Evolutionary conservation across 768 basidiomycete species (phyloP).

Genomic region (Termitomyces sp.): DNA sequence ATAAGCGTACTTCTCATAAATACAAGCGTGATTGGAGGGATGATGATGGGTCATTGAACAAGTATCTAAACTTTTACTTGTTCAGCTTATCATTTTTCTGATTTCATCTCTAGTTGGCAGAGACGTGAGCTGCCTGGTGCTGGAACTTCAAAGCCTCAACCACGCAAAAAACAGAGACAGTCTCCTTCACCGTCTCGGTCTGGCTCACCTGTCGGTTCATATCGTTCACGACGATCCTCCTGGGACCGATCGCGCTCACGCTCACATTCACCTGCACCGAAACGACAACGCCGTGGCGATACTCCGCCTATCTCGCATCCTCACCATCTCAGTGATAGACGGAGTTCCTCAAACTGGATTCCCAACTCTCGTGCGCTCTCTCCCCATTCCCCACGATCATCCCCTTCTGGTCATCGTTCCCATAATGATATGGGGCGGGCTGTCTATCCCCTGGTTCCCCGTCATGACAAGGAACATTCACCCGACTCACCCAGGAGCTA

Average conservation of each 20-base stretch:
- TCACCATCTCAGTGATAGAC: slow-evolving; percentile 44
- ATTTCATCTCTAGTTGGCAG: slow-evolving; percentile 49
- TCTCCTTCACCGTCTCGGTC: slow-evolving; percentile 57
- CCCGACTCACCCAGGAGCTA: slow-evolving; percentile 11
- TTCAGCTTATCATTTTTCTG: slow-evolving; percentile 1
- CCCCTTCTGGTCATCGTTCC: slow-evolving; percentile 1
- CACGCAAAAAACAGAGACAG: slow-evolving; percentile 41
- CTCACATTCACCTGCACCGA: slow-evolving; percentile 52
- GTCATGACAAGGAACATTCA: slow-evolving; percentile 19
- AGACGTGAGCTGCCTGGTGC: slow-evolving; percentile 45
- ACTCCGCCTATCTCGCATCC: slow-evolving; percentile 43
- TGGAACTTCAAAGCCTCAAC: slow-evolving; percentile 29
- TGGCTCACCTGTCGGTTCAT: slow-evolving; percentile 61
- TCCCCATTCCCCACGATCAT: slow-evolving; percentile 4
- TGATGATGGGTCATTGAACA: slow-evolving; percentile 69
- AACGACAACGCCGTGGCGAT: slow-evolving; percentile 47
- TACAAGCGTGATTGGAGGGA: slow-evolving; percentile 45
- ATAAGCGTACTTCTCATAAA: slow-evolving; percentile 30
- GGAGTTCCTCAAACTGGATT: slow-evolving; percentile 27
- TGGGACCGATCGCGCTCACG: slow-evolving; percentile 60
- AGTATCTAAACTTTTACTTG: slow-evolving; percentile 40
- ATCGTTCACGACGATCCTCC: slow-evolving; percentile 58
- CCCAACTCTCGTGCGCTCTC: slow-evolving; percentile 10
- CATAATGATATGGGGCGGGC: background rate
- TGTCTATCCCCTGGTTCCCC: slow-evolving; percentile 8